Base-by-base conservation (phyloP, 805 yeast genomes). In the Isabelozyma gotoi region DNA sequence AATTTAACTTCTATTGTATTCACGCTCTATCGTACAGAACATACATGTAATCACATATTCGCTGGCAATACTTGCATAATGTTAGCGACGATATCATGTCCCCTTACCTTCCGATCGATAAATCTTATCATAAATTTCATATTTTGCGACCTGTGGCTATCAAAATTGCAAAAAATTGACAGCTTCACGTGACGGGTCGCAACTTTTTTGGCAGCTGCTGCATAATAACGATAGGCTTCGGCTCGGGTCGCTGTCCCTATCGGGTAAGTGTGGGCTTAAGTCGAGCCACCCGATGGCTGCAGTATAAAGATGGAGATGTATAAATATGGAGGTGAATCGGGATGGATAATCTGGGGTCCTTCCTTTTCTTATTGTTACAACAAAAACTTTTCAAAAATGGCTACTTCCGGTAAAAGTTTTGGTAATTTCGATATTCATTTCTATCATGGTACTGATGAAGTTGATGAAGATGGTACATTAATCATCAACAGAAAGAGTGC, bases 351-450 rank as follows among this genome's bases (percentile, higher is more conserved):
- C n/a, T 24, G n/a, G n/a, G n/a, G n/a, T n/a, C n/a, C n/a, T n/a
- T 21, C 29, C 11, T 21, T 21, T 21, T 21, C 29, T 7, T 21
- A 3, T n/a, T n/a, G 15, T 8, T 3, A 32, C 16, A 32, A 14
- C 33, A 31, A 32, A 32, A 11, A 32, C 10, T 12, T 11, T 15
- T 5, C 17, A 16, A 34, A 15, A 15, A 34, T 34, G 36, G 19
- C 36, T 17, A 24, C 29, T 24, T 24, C 29, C 12, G 20, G 14
- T 5, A 4, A 34, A 3, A 16, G 44, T 43, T 60, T 53, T 36
- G 73, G 71, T 21, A 67, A 70, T 51, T 64, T 52, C 53, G 56
- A 52, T 38, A 50, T 47, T 33, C 55, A 50, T 35, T 49, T 48
- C 35, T 41, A 44, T 39, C 21, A 41, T 8, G 49, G 44, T 15